A percentile compares a stretch with the other conserved stretches of the same genome.
phyloP scores from a whole-genome alignment of 1,139 yeast species.

The Blastobotrys malaysiensis region DNA sequence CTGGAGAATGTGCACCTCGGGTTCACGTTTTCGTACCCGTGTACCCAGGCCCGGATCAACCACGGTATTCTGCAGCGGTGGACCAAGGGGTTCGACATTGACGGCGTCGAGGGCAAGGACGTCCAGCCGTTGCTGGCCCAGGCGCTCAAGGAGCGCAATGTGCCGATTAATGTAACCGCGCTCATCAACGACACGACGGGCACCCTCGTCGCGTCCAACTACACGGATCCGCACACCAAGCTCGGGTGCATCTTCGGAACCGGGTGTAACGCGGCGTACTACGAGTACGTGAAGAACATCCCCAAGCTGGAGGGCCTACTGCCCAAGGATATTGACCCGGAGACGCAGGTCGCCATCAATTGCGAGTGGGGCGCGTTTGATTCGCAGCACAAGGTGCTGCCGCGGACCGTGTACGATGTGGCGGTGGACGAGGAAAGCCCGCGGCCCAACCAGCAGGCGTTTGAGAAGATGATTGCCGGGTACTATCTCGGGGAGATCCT shows the following conservation, averaged over 20 bases:
- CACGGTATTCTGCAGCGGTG: slow-evolving; percentile 87
- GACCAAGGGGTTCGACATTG: slow-evolving; percentile 97
- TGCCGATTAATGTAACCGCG: slow-evolving; percentile 85
- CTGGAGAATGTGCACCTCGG: slow-evolving; percentile 60
- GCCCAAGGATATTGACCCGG: slow-evolving; percentile 54
- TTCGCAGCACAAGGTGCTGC: slow-evolving; percentile 71
- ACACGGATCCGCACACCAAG: slow-evolving; percentile 79
- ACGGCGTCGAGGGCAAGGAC: slow-evolving; percentile 89
- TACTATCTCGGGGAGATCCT: slow-evolving; percentile 91
- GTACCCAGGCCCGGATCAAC: slow-evolving; percentile 76
- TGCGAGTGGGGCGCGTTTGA: slow-evolving; percentile 99
- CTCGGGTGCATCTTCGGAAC: slow-evolving; percentile 98
- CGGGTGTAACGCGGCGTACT: slow-evolving; percentile 96
- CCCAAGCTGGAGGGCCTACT: slow-evolving; percentile 77
- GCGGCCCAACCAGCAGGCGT: slow-evolving; percentile 93
- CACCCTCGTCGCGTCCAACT: slow-evolving; percentile 91
- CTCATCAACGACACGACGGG: slow-evolving; percentile 97
- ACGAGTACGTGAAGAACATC: slow-evolving; percentile 65
- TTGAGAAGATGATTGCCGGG: slow-evolving; percentile 97
- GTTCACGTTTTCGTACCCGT: slow-evolving; percentile 93
- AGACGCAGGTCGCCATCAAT: slow-evolving; percentile 88
- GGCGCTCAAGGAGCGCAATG: slow-evolving; percentile 55
- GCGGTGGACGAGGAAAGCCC: slow-evolving; percentile 81
- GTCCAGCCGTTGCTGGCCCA: slow-evolving; percentile 87
- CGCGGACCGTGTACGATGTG: slow-evolving; percentile 84